Percentiles rank a stretch among this genome's conserved stretches.
Conservation (phyloP, 805 yeast genomes). For the Candida argentea region DNA sequence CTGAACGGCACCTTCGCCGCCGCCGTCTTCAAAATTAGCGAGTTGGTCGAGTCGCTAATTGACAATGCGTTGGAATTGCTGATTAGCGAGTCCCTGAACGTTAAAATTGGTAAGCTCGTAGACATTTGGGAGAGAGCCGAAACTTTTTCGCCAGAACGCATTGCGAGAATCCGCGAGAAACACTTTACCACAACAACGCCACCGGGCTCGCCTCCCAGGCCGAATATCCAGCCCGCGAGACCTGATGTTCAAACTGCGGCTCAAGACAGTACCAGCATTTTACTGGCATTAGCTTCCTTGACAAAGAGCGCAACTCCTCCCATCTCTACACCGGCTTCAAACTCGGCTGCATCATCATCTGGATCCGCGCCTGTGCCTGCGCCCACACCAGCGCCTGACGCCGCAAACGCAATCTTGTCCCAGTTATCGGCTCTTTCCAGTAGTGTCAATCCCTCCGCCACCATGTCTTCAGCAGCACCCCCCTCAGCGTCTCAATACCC, state of each 20-base stretch:
- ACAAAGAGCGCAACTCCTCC: no score
- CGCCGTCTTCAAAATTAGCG: constrained; percentile 57
- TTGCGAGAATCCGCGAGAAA: constrained; percentile 47
- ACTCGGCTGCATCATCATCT: constrained; percentile 22
- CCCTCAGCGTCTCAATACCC: constrained; percentile 6
- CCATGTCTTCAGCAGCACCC: constrained; percentile 2
- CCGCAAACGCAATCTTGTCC: constrained; percentile 31
- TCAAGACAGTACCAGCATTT: constrained; percentile 47
- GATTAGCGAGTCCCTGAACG: constrained; percentile 42
- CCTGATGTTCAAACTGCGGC: constrained; percentile 7
- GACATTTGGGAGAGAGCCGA: constrained; percentile 88
- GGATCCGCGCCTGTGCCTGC: constrained; percentile 18
- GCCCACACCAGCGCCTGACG: constrained; percentile 8
- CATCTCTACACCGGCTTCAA: no score
- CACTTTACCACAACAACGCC: constrained; percentile 63
- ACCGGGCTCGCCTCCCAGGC: constrained; percentile 46
- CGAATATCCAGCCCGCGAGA: constrained; percentile 14
- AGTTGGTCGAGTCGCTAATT: constrained; percentile 51
- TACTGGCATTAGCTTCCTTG: constrained; percentile 61
- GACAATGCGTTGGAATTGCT: constrained; percentile 52
- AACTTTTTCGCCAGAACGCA: constrained; percentile 53
- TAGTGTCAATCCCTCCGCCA: constrained; percentile 2
- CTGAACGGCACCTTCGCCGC: constrained; percentile 66
- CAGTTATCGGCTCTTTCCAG: constrained; percentile 33
- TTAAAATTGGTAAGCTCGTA: constrained; percentile 71